Percentiles rank a stretch among this genome's conserved stretches.
phyloP scores from a whole-genome alignment of 371 early-diverging fungal species.

The Syncephalastrum racemosum region DNA sequence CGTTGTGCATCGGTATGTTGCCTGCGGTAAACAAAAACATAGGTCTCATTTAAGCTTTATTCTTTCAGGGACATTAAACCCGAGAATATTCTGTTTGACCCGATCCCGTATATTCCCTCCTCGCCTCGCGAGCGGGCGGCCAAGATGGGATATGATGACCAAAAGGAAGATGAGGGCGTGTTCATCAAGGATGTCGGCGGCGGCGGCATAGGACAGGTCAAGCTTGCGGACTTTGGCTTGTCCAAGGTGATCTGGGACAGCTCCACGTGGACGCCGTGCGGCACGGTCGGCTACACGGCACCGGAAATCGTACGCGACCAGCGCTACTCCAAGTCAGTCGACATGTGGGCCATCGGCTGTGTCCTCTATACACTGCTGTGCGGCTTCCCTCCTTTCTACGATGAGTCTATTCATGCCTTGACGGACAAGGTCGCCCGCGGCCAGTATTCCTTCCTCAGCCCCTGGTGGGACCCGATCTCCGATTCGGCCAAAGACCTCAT shows the following conservation, averaged over 20 bases:
- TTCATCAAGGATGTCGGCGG: constrained; percentile 74
- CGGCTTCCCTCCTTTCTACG: constrained; percentile 91
- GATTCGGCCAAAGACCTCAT: constrained; percentile 78
- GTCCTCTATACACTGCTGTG: constrained; percentile 88
- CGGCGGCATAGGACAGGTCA: constrained; percentile 80
- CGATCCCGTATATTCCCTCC: constrained; percentile 66
- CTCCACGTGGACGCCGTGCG: constrained; percentile 87
- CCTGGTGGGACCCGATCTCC: constrained; percentile 91
- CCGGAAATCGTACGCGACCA: constrained; percentile 88
- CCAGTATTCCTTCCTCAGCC: constrained; percentile 73
- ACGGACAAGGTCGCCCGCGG: constrained; percentile 79
- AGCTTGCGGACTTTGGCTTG: constrained; percentile 87
- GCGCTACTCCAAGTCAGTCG: constrained; percentile 81
- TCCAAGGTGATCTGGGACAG: constrained; percentile 82
- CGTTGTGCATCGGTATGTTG: constrained; percentile 76
- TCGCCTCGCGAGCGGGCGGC: constrained; percentile 14
- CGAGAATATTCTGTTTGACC: constrained; percentile 89
- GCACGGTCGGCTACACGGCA: constrained; percentile 90
- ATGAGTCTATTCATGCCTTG: constrained; percentile 72
- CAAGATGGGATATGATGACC: constrained; percentile 45
- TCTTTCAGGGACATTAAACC: constrained; percentile 86
- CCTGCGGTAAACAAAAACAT: constrained; percentile 3
- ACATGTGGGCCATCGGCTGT: constrained; percentile 95
- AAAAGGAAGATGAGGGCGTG: constrained; percentile 73
- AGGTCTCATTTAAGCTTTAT: background rate